Evolutionary conservation across 2,329 filamentous ascomycete genomes (phyloP).

Genomic region (Colletotrichum salicis): DNA sequence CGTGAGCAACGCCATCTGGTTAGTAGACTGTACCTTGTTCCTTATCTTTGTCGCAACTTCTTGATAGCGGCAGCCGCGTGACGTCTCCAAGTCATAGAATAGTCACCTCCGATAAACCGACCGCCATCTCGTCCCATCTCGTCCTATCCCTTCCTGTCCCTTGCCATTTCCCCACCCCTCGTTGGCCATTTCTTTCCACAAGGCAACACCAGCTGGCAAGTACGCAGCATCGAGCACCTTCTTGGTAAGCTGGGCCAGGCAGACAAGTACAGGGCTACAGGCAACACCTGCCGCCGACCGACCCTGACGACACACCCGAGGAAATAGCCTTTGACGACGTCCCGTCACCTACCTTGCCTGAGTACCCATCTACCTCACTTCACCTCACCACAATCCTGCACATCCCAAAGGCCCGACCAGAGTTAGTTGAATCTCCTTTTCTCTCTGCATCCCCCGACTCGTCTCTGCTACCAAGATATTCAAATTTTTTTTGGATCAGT

Average conservation of each 20-base stretch:
- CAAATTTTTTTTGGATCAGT: conserved; percentile 4
- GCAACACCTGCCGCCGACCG: conserved; percentile 2
- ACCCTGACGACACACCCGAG: not conserved
- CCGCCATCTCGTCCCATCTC: conserved; percentile 24
- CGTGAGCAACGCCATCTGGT: conserved; percentile 26
- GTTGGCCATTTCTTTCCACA: not conserved
- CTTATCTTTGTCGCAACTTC: conserved; percentile 30
- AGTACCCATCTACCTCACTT: not conserved
- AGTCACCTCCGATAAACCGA: conserved; percentile 29
- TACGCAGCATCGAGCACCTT: conserved; percentile 15
- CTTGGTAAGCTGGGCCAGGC: not conserved
- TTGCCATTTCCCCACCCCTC: conserved; percentile 25
- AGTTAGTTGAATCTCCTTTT: conserved; percentile 21
- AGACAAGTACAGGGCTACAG: not conserved
- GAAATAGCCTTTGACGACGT: conserved; percentile 18
- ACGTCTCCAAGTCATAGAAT: conserved; percentile 25
- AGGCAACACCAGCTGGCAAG: conserved; percentile 17
- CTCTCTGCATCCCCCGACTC: not conserved
- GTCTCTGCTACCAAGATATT: not conserved
- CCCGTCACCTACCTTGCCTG: not conserved
- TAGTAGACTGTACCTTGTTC: conserved; percentile 26
- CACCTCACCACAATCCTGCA: conserved; percentile 2
- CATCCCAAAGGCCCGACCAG: conserved; percentile 19
- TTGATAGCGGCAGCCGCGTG: conserved; percentile 32
- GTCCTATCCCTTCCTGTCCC: conserved; percentile 22